Base-by-base conservation (phyloP, 169 alveolate species). In the Hammondia hammondi region DNA sequence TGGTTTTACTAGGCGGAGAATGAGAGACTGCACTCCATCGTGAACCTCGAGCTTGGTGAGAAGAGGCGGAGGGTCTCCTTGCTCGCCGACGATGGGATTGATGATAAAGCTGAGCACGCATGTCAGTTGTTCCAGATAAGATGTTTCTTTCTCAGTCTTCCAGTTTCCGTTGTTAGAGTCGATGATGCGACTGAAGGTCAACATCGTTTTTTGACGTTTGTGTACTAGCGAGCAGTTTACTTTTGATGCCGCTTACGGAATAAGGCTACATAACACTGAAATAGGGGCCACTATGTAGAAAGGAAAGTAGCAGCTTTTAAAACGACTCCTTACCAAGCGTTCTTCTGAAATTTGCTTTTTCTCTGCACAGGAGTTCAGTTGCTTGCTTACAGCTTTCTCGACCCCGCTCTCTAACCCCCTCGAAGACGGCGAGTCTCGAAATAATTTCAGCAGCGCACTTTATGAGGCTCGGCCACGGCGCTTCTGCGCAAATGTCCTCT, bases 1-100 rank as follows among this genome's bases (percentile, higher is more conserved):
- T 21, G 27, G n/a, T 27, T 67, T 67, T 17, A 67, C 77, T 7
- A 77, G 24, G 48, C 43, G 32, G 48, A 32, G 27, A 32, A 77
- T 19, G 29, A 77, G 87, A 17, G 56, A 37, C 39, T 82, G 90
- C 90, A 82, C 39, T 14, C 90, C 90, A 10, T 82, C 71, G 70
- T 82, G 70, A 10, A 82, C 24, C 70, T 82, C 90, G 48, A 77
- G 87, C 29, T 77, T 39, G 56, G 56, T 9, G 12, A 77, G 87
- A 77, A 77, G 45, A 77, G 56, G 45, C 48, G 87, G 7, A 52
- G 87, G 1, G 48, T 77, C 87, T 77, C 87, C 32, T 67, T 17
- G 32, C 32, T 67, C 35, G 2, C 61, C 17, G 48, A 77, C 56
- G 5, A 77, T 19, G 87, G 87, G 87, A 6, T 19, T 21, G 32